Conservation (phyloP, 352 stramenopile species). For the Globisporangium paddicum region DNA sequence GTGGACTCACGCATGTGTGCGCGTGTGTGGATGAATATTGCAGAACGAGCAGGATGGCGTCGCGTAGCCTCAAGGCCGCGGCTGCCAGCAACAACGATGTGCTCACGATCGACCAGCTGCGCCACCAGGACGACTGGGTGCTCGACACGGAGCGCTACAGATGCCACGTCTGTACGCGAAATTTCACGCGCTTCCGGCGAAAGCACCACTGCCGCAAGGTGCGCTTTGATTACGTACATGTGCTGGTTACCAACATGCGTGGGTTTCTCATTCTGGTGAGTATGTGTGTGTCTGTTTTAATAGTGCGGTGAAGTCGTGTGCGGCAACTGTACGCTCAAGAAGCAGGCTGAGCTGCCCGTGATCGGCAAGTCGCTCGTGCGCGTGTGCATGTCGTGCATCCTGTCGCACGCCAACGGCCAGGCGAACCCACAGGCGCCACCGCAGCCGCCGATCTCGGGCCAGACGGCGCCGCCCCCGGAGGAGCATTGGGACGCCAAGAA, state of each 20-base stretch:
- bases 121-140: conserved; percentile 87
- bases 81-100: conserved; percentile 80
- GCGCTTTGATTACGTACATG: not conserved
- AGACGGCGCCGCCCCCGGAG: conserved; percentile 33
- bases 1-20: not conserved
- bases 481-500: conserved; percentile 77
- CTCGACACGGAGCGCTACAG: conserved; percentile 84
- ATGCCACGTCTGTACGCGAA: conserved; percentile 86
- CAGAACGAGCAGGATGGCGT: conserved; percentile 39
- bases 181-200: conserved; percentile 86
- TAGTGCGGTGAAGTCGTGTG: conserved; percentile 87
- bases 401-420: conserved; percentile 77
- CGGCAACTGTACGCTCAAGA: conserved; percentile 85
- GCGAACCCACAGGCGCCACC: conserved; percentile 65
- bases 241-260: not conserved
- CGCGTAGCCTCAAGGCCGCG: conserved; percentile 62
- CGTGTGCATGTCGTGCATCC: conserved; percentile 88
- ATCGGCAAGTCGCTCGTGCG: conserved; percentile 81
- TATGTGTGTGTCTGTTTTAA: not conserved
- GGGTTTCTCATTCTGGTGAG: not conserved
- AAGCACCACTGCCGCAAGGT: conserved; percentile 89
- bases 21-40: not conserved
- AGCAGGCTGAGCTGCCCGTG: conserved; percentile 79
- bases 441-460: conserved; percentile 30
- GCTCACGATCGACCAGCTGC: conserved; percentile 85